Percentiles rank a stretch among this genome's conserved stretches.
Conservation (phyloP, 306 rosid species). For the Lablab purpureus region DNA sequence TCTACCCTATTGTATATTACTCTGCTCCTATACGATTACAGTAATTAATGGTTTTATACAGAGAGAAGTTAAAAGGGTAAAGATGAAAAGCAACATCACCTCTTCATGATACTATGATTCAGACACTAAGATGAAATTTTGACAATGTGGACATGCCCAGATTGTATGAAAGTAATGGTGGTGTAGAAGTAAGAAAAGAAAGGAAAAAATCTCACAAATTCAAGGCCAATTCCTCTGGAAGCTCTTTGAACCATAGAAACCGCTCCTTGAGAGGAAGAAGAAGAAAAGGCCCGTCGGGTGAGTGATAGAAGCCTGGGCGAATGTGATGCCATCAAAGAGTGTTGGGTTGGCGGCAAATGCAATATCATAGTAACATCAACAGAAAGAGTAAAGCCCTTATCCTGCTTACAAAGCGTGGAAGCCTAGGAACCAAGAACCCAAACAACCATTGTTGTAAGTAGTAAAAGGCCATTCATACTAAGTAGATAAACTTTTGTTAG, state of each 20-base stretch:
- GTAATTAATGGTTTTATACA: not conserved
- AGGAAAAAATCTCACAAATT: conserved; percentile 52
- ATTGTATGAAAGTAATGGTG: not conserved
- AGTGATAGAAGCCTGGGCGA: conserved; percentile 38
- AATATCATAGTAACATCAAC: conserved; percentile 12
- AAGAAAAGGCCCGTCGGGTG: conserved; percentile 47
- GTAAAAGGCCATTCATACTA: conserved; percentile 87
- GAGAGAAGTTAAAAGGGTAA: not conserved
- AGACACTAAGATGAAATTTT: conserved; percentile 4
- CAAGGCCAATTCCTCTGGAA: conserved; percentile 71
- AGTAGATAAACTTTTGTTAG: conserved; percentile 84
- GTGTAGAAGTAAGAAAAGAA: not conserved
- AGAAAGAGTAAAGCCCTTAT: conserved; percentile 6
- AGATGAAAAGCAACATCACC: not conserved
- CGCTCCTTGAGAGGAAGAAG: conserved; percentile 43
- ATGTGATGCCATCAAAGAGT: conserved; percentile 49
- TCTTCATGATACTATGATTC: not conserved
- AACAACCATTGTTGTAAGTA: no score
- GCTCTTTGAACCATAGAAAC: conserved; percentile 70
- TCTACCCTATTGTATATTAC: not conserved
- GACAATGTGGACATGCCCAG: conserved; percentile 14
- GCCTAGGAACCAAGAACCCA: not conserved
- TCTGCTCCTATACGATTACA: not conserved
- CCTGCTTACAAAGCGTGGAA: conserved; percentile 35
- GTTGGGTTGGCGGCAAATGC: not conserved